Evolutionary conservation across 139 green algal genomes (phyloP).

Genomic region (Chlorella sp.): DNA sequence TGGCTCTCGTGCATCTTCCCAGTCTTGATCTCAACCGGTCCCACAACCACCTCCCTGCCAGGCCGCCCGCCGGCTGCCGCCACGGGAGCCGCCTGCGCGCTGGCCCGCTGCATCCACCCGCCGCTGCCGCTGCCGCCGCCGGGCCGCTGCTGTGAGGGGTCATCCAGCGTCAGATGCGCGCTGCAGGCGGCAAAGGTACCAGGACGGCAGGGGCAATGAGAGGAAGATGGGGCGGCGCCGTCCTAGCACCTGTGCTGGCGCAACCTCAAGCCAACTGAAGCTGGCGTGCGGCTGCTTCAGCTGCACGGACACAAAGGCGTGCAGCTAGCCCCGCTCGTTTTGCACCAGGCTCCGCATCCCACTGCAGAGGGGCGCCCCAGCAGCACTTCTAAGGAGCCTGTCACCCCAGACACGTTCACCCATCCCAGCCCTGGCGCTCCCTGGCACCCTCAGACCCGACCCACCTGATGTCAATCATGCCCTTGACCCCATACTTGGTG

Average conservation of each 20-base stretch:
- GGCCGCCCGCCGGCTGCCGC: neutral
- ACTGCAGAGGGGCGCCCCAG: neutral
- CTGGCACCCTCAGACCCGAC: neutral
- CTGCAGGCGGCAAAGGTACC: neutral
- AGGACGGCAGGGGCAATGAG: neutral
- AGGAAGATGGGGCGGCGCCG: neutral
- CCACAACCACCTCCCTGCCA: conserved; percentile 49
- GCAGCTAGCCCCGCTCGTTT: neutral
- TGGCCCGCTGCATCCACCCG: conserved; percentile 20
- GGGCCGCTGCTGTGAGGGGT: neutral
- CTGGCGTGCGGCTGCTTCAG: neutral
- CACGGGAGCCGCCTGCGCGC: neutral
- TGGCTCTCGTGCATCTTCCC: conserved; percentile 76
- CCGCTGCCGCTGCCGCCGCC: neutral
- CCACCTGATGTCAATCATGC: conserved; percentile 85
- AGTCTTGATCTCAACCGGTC: conserved; percentile 97
- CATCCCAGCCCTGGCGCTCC: neutral
- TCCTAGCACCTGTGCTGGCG: neutral
- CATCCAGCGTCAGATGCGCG: conserved; percentile 1
- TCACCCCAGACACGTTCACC: neutral
- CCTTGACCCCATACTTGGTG: conserved; percentile 92
- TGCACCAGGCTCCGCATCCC: neutral
- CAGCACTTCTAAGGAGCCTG: neutral
- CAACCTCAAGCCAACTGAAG: neutral
- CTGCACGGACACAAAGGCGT: too few relatives aligned